phyloP scores from a whole-genome alignment of 805 yeast genomes.

The Spathaspora gorwiae region DNA sequence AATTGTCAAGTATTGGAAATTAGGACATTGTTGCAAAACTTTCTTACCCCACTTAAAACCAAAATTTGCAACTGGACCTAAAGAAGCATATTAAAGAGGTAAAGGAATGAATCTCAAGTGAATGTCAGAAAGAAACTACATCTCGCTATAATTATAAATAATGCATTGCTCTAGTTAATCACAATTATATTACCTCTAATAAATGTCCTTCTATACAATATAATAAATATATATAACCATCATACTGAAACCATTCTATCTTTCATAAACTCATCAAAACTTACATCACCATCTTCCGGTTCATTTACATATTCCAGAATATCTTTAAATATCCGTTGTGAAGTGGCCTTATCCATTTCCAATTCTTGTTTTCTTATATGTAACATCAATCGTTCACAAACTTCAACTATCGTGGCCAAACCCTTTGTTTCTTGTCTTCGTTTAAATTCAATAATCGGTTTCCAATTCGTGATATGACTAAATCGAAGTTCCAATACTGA shows the following conservation, averaged over 20 bases:
- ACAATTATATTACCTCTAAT: too few species aligned
- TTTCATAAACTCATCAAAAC: neutral
- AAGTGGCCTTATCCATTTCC: constrained; percentile 50
- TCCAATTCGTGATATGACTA: constrained; percentile 52
- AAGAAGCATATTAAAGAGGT: too few species aligned
- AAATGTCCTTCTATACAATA: too few species aligned
- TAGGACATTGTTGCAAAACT: too few species aligned
- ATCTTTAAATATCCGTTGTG: constrained; percentile 58
- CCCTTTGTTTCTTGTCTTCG: constrained; percentile 43
- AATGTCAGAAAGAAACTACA: too few species aligned
- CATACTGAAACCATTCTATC: neutral
- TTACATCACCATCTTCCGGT: constrained; percentile 29
- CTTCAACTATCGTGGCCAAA: constrained; percentile 57
- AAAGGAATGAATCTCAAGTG: too few species aligned
- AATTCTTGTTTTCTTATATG: constrained; percentile 59
- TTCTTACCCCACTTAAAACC: too few species aligned
- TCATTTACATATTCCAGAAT: constrained; percentile 60
- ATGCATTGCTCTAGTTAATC: too few species aligned
- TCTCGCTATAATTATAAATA: too few species aligned
- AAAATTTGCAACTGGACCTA: too few species aligned
- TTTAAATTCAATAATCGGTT: constrained; percentile 66
- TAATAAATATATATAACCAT: neutral
- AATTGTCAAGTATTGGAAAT: too few species aligned
- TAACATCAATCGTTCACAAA: constrained; percentile 65
- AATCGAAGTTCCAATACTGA: constrained; percentile 76